phyloP scores from a whole-genome alignment of 495 filamentous ascomycete genomes.

The Stereocaulon alpinum region DNA sequence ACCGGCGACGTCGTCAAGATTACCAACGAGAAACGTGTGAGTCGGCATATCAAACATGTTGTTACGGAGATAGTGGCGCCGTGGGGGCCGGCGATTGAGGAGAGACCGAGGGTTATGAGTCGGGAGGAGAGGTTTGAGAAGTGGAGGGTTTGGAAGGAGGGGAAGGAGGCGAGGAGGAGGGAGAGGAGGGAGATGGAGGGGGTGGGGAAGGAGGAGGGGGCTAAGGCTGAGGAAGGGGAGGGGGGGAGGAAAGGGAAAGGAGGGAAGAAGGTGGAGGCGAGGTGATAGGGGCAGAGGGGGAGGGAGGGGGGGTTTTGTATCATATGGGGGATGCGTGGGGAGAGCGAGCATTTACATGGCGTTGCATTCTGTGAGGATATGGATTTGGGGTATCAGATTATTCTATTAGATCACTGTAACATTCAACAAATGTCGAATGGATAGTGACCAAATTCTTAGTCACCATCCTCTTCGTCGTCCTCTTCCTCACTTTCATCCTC shows the following conservation, averaged over 20 bases:
- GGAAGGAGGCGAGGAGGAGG: constrained; percentile 25
- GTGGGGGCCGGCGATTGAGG: constrained; percentile 46
- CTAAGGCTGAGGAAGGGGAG: constrained; percentile 11
- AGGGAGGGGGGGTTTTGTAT: background rate
- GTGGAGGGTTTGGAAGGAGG: constrained; percentile 27
- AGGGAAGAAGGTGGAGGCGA: background rate
- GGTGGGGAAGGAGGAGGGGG: constrained; percentile 9
- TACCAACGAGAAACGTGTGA: constrained; percentile 40
- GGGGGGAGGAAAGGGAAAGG: background rate
- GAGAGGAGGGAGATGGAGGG: constrained; percentile 25
- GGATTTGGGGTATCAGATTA: background rate
- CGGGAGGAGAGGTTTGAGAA: constrained; percentile 40
- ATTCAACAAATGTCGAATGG: background rate
- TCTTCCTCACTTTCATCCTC: constrained; percentile 72
- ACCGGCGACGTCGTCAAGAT: constrained; percentile 59
- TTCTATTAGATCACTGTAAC: background rate
- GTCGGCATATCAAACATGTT: constrained; percentile 53
- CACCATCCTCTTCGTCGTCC: constrained; percentile 34
- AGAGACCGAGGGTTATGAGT: constrained; percentile 46
- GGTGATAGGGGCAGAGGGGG: background rate
- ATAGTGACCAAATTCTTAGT: background rate
- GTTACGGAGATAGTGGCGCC: constrained; percentile 57
- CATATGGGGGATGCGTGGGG: no score
- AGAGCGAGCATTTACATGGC: background rate
- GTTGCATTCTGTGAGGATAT: background rate